Base-by-base conservation (phyloP, 1,284 basidiomycete genomes). In the Trametes pubescens region DNA sequence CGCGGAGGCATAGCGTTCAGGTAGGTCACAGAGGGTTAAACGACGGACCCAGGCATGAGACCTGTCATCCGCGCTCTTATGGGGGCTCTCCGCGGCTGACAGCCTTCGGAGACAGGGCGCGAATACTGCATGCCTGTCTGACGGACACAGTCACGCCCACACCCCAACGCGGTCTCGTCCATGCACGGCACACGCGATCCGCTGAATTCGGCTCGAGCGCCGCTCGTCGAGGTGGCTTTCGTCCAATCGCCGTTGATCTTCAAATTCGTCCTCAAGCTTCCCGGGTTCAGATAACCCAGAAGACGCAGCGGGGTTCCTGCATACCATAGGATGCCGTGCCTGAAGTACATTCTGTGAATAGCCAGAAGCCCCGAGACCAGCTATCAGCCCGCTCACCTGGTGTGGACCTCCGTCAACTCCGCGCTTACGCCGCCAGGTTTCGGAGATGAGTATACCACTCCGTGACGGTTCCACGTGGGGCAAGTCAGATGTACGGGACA, bases 141-240 rank as follows among this genome's bases (percentile, higher is more conserved):
- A 55, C 35, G 59, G 59, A 61, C 29, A 46, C 53, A 61, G 51
- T 53, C 59, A 55, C 43, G 52, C 35, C 26, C 53, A 37, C 51
- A 24, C 46, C 34, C 52, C 35, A 61, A 55, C 52, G 47, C 52
- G 46, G 59, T 51, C 59, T 54, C 44, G 51, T 44, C 24, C 43
- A 21, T 48, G 49, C 59, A 22, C 47, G 32, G 37, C 46, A 40
- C 21, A 22, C 29, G 47, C 60, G 60, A 48, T 46, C 60, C 60
- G 60, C 40, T 24, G 37, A 44, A 11, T 35, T 53, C 53, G 53
- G 46, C 43, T 54, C 59, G 53, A 61, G 53, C 46, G 48, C 21
- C 40, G 49, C 29, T 38, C 49, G 35, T 38, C 24, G 40, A 40
- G 38, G 35, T 59, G 51, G 47, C n/a, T 29, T 34, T 34, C 35